Evolutionary conservation across 768 basidiomycete genomes (phyloP), one percentile per base, ranked within the genome.

Genomic region (Leccinum uliginosum): DNA sequence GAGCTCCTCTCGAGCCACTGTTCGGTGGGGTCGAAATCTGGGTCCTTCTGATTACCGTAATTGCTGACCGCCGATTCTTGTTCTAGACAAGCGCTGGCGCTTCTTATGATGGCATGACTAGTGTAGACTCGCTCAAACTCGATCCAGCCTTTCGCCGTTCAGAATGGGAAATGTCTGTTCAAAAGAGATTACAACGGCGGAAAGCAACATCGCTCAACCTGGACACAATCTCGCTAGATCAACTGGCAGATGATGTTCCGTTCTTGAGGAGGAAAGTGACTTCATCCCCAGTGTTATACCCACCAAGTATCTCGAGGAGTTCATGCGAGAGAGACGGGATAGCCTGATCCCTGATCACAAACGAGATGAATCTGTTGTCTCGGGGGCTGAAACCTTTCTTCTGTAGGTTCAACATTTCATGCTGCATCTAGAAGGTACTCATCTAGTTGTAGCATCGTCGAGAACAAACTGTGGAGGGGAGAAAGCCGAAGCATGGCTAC

Each of bases 231-330:
- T 59, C 70, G 19, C 53, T 66, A 35, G 60, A 58, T n/a, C 54
- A 58, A 27, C 58, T 69, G 35, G 59, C 61, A 15, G 73, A 73
- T 17, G 74, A 67, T 52, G 59, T 61, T 45, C 55, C 14, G 58
- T 56, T 34, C 59, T 70, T n/a, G 61, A 64, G 26, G 74, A 75
- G 35, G 77, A 80, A 61, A 84, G 81, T 23, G 82, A 78, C 56
- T 69, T 86, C 51, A 84, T 92, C 48, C 83, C 89, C 35, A 90
- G 88, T 5, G 84, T 93, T 44, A 76, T 93, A 57, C 83, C 86
- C 7, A 71, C 76, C 48, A 81, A 80, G 60, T 73, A 79, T 54
- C 71, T 89, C 61, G 83, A 89, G 29, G 84, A 84, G 57, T 82
- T 89, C 52, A 70, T 77, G 10, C 77, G 77, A 40, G 87, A 90